Evolutionary conservation across 768 basidiomycete genomes (phyloP).

Genomic region (Podaxis sp.): DNA sequence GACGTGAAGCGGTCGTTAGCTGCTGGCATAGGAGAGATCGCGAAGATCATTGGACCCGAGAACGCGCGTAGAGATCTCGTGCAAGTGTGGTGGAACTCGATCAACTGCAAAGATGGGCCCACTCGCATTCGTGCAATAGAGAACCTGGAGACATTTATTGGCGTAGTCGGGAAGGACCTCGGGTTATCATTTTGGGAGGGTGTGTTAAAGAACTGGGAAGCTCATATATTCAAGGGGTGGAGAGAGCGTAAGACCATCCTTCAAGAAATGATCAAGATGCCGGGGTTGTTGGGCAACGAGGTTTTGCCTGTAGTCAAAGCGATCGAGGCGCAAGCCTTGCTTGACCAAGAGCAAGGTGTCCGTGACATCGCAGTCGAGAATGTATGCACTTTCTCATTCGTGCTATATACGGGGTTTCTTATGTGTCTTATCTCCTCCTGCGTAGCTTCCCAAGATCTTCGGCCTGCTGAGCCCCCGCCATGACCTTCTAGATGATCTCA

Average conservation of each 20-base stretch:
- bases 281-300: conserved; percentile 37
- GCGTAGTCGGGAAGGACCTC: conserved; percentile 48
- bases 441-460: conserved; percentile 49
- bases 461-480: conserved; percentile 30
- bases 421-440: not conserved
- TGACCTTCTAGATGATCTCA: conserved; percentile 36
- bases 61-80: conserved; percentile 69
- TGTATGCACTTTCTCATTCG: conserved; percentile 45
- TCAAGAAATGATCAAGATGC: conserved; percentile 52
- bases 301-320: conserved; percentile 46
- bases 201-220: conserved; percentile 56
- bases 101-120: conserved; percentile 62
- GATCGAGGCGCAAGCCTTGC: conserved; percentile 41
- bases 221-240: conserved; percentile 67
- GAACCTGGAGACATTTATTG: conserved; percentile 56
- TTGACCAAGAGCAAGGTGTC: conserved; percentile 81
- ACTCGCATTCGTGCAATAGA: conserved; percentile 74
- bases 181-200: conserved; percentile 45
- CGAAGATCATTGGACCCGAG: conserved; percentile 77
- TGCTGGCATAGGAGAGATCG: conserved; percentile 87
- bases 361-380: conserved; percentile 68
- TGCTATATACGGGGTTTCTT: not conserved
- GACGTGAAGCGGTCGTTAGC: conserved; percentile 81
- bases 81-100: conserved; percentile 64
- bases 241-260: conserved; percentile 75